These are phyloP conservation scores for Neurospora sp. DNA, from an alignment of 495 filamentous ascomycete genomes.

Conservation along the genomic window DNA sequence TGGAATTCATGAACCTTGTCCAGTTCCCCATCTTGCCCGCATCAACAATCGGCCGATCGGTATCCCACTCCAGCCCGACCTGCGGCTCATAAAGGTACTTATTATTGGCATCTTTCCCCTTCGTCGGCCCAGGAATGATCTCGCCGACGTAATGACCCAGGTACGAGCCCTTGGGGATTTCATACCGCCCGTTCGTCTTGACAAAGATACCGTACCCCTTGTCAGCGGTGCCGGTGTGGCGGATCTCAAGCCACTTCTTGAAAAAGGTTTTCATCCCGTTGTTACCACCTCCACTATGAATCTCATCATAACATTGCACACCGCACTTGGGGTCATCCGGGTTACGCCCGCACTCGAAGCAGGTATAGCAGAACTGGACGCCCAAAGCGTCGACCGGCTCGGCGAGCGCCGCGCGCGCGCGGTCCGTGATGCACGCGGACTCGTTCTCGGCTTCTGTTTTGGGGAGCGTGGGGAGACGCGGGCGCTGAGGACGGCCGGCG, in stretches of 20 bases:
- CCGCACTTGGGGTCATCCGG: neutral
- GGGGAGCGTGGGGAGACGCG: neutral
- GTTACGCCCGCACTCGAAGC: neutral
- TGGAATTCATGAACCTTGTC: conserved; percentile 19
- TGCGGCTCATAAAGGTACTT: neutral
- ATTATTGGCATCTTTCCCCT: neutral
- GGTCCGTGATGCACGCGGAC: neutral
- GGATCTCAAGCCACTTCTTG: neutral
- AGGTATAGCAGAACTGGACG: neutral
- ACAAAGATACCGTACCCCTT: conserved; percentile 4
- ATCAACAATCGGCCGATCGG: conserved; percentile 1
- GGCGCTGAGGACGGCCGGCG: neutral
- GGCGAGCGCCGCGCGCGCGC: neutral
- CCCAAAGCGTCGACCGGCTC: neutral
- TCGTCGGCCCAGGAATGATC: neutral
- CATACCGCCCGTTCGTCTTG: neutral
- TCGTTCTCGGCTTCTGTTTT: neutral
- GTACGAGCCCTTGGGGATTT: neutral
- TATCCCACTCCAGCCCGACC: neutral
- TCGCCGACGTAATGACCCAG: conserved; percentile 5
- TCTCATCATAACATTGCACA: neutral
- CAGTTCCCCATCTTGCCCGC: conserved; percentile 12
- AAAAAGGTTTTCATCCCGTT: neutral
- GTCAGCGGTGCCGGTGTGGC: neutral
- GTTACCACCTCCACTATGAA: neutral